A percentile compares a stretch with the other conserved stretches of the same genome.
Conservation (phyloP, 2,329 filamentous ascomycete genomes). For the Alternaria sp. region DNA sequence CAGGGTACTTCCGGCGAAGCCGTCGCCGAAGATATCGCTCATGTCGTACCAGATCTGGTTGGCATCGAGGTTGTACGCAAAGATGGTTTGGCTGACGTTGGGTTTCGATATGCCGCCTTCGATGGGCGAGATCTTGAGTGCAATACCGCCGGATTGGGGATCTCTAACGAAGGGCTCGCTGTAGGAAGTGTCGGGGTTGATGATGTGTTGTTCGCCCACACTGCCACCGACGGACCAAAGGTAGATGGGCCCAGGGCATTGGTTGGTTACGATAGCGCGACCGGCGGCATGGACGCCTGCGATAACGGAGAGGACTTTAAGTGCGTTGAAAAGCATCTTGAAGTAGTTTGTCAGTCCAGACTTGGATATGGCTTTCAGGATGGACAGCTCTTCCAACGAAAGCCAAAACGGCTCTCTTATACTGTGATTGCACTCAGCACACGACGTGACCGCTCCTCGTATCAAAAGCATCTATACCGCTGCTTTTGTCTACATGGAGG, state of each 20-base stretch:
- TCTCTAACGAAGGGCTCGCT: constrained; percentile 35
- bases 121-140: constrained; percentile 35
- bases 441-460: constrained; percentile 1
- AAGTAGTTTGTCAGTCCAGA: not conserved
- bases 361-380: not conserved
- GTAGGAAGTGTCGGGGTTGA: constrained; percentile 39
- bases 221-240: constrained; percentile 43
- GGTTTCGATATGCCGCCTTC: constrained; percentile 38
- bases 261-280: constrained; percentile 44
- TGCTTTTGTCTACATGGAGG: not conserved
- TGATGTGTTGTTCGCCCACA: constrained; percentile 24
- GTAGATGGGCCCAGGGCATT: constrained; percentile 41
- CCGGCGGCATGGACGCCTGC: constrained; percentile 31
- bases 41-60: constrained; percentile 42
- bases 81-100: constrained; percentile 41
- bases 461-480: not conserved
- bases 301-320: constrained; percentile 22
- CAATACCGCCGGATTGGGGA: constrained; percentile 33
- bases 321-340: constrained; percentile 26
- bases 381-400: not conserved
- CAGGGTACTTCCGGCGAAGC: constrained; percentile 36
- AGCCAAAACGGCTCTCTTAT: not conserved
- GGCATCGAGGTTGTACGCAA: constrained; percentile 40
- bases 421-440: not conserved
- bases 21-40: constrained; percentile 41